Conservation (phyloP, 2,329 filamentous ascomycete species). For the Teratosphaeria viscida region DNA sequence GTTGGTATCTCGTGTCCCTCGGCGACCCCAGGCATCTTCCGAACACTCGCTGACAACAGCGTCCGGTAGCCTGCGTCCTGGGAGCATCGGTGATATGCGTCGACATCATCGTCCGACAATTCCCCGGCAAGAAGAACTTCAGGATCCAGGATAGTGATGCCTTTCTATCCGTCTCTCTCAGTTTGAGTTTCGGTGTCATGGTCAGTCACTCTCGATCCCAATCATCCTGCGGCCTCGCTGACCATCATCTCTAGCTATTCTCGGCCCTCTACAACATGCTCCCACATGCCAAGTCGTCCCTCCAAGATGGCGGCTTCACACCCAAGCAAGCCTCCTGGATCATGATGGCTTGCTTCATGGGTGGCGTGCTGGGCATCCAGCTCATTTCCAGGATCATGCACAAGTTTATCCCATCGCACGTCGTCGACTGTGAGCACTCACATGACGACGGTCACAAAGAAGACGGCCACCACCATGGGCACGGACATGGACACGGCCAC, state of each 20-base stretch:
- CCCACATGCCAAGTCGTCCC: conserved; percentile 70
- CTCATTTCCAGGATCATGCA: conserved; percentile 62
- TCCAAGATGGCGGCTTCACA: conserved; percentile 57
- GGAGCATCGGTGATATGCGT: conserved; percentile 81
- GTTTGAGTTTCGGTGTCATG: conserved; percentile 93
- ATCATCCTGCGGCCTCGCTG: neutral
- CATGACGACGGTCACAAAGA: conserved; percentile 43
- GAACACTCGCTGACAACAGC: conserved; percentile 2
- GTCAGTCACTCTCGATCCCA: conserved; percentile 40
- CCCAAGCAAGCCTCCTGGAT: conserved; percentile 57
- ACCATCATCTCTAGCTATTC: conserved; percentile 54
- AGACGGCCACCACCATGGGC: conserved; percentile 15
- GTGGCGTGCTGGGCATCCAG: conserved; percentile 67
- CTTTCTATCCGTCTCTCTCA: conserved; percentile 80
- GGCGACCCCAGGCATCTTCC: neutral
- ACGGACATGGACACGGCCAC: conserved; percentile 20
- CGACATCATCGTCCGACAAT: conserved; percentile 61
- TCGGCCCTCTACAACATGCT: conserved; percentile 90
- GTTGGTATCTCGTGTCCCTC: conserved; percentile 42
- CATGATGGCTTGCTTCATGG: conserved; percentile 59
- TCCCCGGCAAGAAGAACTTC: conserved; percentile 68
- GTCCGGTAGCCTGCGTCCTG: conserved; percentile 44
- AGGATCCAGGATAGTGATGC: conserved; percentile 79
- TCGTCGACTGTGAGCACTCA: conserved; percentile 69
- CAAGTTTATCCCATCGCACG: conserved; percentile 63